phyloP scores from a whole-genome alignment of 2,329 filamentous ascomycete species.

The Teratosphaeria viscida region DNA sequence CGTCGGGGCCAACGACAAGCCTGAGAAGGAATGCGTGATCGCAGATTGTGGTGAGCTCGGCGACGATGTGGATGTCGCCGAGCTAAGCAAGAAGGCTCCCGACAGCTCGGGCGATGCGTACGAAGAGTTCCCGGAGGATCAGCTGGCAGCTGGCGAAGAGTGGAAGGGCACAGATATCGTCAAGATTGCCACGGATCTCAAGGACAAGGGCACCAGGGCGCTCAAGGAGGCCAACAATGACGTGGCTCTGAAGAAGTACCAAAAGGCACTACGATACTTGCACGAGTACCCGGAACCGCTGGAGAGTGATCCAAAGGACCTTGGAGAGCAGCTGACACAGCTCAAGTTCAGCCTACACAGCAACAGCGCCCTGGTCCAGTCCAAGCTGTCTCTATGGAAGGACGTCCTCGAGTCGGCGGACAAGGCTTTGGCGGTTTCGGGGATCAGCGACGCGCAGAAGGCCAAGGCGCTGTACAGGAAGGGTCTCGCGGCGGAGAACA shows the following conservation, averaged over 20 bases:
- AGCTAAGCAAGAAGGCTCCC: constrained; percentile 56
- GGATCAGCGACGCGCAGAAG: constrained; percentile 62
- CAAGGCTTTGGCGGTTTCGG: constrained; percentile 58
- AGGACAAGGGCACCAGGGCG: constrained; percentile 83
- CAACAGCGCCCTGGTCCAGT: constrained; percentile 76
- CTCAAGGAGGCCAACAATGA: constrained; percentile 69
- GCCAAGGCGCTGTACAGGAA: constrained; percentile 85
- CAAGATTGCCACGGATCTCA: constrained; percentile 73
- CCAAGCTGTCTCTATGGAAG: constrained; percentile 64
- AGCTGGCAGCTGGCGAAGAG: constrained; percentile 41
- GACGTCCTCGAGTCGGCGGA: constrained; percentile 62
- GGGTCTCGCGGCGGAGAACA: constrained; percentile 60
- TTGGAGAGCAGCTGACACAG: constrained; percentile 55
- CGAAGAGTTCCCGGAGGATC: constrained; percentile 93
- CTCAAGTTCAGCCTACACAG: constrained; percentile 79
- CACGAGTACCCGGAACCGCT: constrained; percentile 66
- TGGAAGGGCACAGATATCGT: constrained; percentile 59
- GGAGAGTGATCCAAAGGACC: constrained; percentile 60
- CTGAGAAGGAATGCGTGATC: constrained; percentile 61
- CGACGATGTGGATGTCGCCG: constrained; percentile 57
- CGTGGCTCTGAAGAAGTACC: constrained; percentile 78
- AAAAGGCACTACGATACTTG: constrained; percentile 82
- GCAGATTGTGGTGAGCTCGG: constrained; percentile 71
- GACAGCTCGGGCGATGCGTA: constrained; percentile 83
- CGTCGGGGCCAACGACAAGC: constrained; percentile 69